A percentile compares a stretch with the other conserved stretches of the same genome.
These are phyloP conservation scores for Pythium pyrilobum DNA, from an alignment of 352 stramenopile genomes.

Conservation along the genomic window DNA sequence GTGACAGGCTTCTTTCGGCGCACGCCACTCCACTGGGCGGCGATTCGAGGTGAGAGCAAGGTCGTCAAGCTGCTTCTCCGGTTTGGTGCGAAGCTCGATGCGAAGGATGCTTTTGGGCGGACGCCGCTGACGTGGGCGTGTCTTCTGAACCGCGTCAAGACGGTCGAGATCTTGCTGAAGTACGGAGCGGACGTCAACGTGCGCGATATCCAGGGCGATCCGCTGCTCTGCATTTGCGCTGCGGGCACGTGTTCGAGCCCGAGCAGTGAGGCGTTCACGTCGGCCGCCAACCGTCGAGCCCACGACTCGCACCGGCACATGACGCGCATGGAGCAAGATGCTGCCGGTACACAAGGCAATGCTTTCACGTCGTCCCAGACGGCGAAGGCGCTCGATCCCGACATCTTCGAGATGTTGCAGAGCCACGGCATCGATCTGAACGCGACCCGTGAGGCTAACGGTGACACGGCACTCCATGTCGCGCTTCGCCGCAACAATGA, in stretches of 20 bases:
- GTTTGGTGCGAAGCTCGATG: constrained; percentile 53
- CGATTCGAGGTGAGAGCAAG: constrained; percentile 59
- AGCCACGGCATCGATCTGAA: constrained; percentile 47
- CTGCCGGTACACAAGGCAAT: not conserved
- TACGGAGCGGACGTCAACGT: constrained; percentile 56
- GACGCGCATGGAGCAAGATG: constrained; percentile 7
- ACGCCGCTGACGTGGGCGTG: constrained; percentile 69
- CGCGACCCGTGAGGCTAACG: constrained; percentile 48
- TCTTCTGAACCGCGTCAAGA: constrained; percentile 58
- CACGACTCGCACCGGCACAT: constrained; percentile 7
- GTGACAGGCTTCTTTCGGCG: constrained; percentile 59
- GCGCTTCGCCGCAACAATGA: constrained; percentile 68
- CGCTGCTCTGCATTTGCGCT: constrained; percentile 61
- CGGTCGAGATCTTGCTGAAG: constrained; percentile 49
- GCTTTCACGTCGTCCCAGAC: constrained; percentile 12
- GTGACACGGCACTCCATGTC: constrained; percentile 71
- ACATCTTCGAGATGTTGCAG: constrained; percentile 50
- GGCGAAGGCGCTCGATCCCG: constrained; percentile 31
- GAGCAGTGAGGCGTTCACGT: constrained; percentile 18
- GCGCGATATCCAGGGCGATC: constrained; percentile 53
- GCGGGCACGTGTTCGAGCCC: constrained; percentile 29
- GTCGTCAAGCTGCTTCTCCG: constrained; percentile 57
- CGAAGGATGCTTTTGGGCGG: constrained; percentile 60
- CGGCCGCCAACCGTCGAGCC: constrained; percentile 5
- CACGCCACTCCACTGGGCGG: constrained; percentile 75